phyloP scores from a whole-genome alignment of 2,329 filamentous ascomycete species.

The Aspergillus tamarii region DNA sequence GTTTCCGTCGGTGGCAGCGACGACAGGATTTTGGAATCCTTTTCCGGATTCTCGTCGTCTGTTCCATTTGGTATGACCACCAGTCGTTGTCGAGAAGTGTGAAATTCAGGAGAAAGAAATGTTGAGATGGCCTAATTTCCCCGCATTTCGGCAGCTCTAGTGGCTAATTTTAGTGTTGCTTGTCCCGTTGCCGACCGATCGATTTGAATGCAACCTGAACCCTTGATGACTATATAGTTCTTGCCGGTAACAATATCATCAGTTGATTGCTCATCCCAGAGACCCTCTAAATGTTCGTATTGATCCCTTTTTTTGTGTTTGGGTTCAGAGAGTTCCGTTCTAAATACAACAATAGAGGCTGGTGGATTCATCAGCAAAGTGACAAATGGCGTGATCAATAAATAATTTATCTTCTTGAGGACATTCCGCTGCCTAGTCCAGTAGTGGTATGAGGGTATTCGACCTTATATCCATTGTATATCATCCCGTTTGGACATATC shows the following conservation, averaged over 20 bases:
- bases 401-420: too few relatives aligned
- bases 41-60: slow-evolving; percentile 20
- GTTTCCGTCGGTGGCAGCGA: slow-evolving; percentile 30
- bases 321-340: too few relatives aligned
- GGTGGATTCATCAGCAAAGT: neutral
- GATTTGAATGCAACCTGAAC: neutral
- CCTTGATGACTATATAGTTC: neutral
- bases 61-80: neutral
- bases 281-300: too few relatives aligned
- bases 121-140: neutral
- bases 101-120: neutral
- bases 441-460: too few relatives aligned
- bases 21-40: slow-evolving; percentile 28
- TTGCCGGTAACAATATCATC: too few relatives aligned
- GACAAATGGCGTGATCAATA: neutral
- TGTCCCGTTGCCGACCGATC: neutral
- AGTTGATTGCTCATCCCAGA: too few relatives aligned
- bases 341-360: too few relatives aligned
- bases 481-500: too few relatives aligned
- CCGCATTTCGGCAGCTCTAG: neutral
- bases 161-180: neutral
- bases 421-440: too few relatives aligned
- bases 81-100: neutral
- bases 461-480: too few relatives aligned
- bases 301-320: too few relatives aligned